Conservation (phyloP, 129 eudicot species). For the Ambrosia artemisiifolia region DNA sequence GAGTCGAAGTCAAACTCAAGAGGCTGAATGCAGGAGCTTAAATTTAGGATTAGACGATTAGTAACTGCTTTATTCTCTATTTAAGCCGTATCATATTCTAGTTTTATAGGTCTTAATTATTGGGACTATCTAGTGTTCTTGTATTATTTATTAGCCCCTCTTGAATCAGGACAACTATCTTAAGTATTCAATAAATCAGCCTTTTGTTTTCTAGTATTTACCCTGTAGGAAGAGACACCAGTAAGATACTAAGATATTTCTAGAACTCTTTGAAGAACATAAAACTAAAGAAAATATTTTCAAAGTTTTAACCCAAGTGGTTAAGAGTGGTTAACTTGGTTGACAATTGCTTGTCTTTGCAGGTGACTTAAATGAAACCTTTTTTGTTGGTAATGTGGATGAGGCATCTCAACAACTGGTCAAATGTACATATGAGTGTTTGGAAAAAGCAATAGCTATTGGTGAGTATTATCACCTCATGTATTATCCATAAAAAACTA, state of each 20-base stretch:
- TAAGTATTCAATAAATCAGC: too few species aligned
- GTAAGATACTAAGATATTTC: not conserved
- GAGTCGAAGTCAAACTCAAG: too few species aligned
- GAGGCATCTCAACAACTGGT: constrained; percentile 74
- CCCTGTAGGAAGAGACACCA: not conserved
- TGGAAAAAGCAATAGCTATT: constrained; percentile 88
- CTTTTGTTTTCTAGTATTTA: not conserved
- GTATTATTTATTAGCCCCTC: too few species aligned
- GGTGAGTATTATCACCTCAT: constrained; percentile 40
- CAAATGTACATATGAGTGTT: constrained; percentile 84
- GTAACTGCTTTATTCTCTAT: too few species aligned
- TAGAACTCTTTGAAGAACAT: not conserved
- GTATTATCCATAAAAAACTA: not conserved
- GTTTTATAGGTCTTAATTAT: too few species aligned
- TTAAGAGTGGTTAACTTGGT: not conserved
- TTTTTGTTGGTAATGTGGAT: constrained; percentile 92
- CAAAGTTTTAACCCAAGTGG: not conserved
- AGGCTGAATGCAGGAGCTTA: too few species aligned
- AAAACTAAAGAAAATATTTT: not conserved
- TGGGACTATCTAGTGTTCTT: too few species aligned
- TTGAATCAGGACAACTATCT: too few species aligned
- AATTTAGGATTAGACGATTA: too few species aligned
- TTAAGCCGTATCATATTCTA: too few species aligned
- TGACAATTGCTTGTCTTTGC: constrained; percentile 18
- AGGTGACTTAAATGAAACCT: constrained; percentile 95